Evolutionary conservation across 805 yeast species (phyloP).

Genomic region (Blastobotrys muscicola): DNA sequence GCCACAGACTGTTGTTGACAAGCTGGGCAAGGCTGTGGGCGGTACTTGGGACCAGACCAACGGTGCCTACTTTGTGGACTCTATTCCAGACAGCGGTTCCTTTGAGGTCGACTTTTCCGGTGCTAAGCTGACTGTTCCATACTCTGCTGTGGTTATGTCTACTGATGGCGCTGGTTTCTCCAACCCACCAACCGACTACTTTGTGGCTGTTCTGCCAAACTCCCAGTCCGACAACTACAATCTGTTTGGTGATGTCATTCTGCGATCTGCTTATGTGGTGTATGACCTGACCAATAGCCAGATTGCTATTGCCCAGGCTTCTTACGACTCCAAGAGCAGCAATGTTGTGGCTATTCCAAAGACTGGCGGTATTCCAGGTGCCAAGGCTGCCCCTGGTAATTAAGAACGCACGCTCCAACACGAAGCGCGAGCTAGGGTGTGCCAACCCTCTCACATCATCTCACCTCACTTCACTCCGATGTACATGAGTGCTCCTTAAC

Average conservation of each 20-base stretch:
- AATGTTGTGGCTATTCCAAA: conserved; percentile 1
- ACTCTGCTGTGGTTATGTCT: conserved; percentile 13
- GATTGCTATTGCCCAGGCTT: conserved; percentile 46
- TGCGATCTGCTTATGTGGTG: conserved; percentile 53
- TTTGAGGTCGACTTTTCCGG: conserved; percentile 18
- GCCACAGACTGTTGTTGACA: conserved; percentile 25
- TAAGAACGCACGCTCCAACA: not conserved
- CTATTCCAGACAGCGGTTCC: not conserved
- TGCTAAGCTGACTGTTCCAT: conserved; percentile 20
- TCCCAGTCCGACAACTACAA: not conserved
- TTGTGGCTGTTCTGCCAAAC: conserved; percentile 4
- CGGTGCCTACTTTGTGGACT: conserved; percentile 1
- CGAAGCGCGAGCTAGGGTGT: too few species aligned
- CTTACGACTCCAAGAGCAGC: not conserved
- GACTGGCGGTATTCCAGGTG: conserved; percentile 3
- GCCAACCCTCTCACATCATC: too few species aligned
- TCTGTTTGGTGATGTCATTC: conserved; percentile 44
- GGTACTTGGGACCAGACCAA: conserved; percentile 16
- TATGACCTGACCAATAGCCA: conserved; percentile 49
- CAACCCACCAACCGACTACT: conserved; percentile 9
- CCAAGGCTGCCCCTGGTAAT: not conserved
- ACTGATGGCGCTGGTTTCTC: conserved; percentile 7
- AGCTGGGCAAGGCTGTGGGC: conserved; percentile 26
- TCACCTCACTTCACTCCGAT: too few species aligned
- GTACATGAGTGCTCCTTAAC: too few species aligned